Conservation (phyloP, 2,329 filamentous ascomycete genomes). For the Ascochyta fabae region DNA sequence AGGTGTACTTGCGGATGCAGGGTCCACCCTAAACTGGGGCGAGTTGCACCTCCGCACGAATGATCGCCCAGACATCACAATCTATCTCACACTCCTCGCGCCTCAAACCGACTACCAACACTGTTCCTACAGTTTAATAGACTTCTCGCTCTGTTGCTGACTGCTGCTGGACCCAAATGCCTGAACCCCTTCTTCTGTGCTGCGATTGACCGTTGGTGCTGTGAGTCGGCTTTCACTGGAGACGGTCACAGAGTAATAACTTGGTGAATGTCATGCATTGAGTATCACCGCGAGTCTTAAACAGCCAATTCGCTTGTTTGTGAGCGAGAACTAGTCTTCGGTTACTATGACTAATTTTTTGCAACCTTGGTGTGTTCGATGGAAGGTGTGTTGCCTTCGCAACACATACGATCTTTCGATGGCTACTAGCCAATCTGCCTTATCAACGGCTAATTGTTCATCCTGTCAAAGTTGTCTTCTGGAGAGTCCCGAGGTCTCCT, state of each 20-base stretch:
- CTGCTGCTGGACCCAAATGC: not conserved
- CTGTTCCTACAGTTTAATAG: no score
- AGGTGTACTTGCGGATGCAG: slow-evolving; percentile 10
- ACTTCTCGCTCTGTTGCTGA: not conserved
- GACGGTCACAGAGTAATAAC: no score
- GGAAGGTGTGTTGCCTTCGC: not conserved
- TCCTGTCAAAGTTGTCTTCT: not conserved
- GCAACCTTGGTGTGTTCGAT: not conserved
- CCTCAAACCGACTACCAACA: not conserved
- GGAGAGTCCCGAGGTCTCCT: not conserved
- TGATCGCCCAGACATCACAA: not conserved
- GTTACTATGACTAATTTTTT: no score
- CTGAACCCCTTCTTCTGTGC: no score
- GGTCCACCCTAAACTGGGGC: slow-evolving; percentile 6
- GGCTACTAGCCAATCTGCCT: not conserved
- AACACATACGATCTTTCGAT: not conserved
- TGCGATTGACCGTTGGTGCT: no score
- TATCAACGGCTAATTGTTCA: not conserved
- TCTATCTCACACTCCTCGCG: not conserved
- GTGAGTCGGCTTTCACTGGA: no score
- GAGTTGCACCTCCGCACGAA: not conserved
- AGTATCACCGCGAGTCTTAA: no score
- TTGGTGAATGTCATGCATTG: no score
- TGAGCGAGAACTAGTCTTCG: no score
- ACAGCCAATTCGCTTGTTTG: no score